Conservation (phyloP, 352 stramenopile genomes). For the Pythium biforme region DNA sequence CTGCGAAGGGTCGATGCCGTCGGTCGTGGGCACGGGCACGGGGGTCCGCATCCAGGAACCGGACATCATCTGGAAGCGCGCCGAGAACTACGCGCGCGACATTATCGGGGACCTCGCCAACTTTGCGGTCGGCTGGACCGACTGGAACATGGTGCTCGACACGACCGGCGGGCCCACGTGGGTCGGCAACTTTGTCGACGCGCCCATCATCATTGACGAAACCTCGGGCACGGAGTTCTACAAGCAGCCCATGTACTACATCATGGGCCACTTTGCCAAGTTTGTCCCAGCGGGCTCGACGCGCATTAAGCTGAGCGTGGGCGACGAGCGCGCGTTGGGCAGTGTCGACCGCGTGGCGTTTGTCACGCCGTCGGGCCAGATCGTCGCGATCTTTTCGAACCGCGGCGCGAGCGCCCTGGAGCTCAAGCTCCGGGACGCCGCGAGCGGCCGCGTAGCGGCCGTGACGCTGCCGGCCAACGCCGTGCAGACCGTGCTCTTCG, state of each 20-base stretch:
- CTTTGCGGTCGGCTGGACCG: slow-evolving; percentile 76
- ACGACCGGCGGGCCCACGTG: slow-evolving; percentile 72
- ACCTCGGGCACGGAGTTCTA: slow-evolving; percentile 59
- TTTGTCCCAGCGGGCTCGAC: slow-evolving; percentile 41
- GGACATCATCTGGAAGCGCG: slow-evolving; percentile 57
- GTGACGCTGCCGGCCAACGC: slow-evolving; percentile 14
- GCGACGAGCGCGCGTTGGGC: not conserved
- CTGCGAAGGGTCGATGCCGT: slow-evolving; percentile 64
- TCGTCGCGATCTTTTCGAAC: slow-evolving; percentile 21
- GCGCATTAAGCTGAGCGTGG: slow-evolving; percentile 30
- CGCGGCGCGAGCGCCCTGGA: not conserved
- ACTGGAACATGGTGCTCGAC: slow-evolving; percentile 89
- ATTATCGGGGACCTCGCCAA: slow-evolving; percentile 88
- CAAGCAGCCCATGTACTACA: slow-evolving; percentile 85
- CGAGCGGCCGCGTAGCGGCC: not conserved
- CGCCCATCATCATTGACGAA: slow-evolving; percentile 72
- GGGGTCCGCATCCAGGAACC: slow-evolving; percentile 48
- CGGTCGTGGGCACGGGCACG: slow-evolving; percentile 45
- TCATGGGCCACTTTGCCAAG: slow-evolving; percentile 77
- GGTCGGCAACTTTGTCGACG: slow-evolving; percentile 62
- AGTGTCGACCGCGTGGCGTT: slow-evolving; percentile 22
- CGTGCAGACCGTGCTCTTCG: slow-evolving; percentile 20
- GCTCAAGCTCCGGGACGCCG: slow-evolving; percentile 13
- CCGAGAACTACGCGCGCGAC: slow-evolving; percentile 79
- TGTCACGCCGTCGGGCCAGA: slow-evolving; percentile 15